Base-by-base conservation (phyloP, 106 monocot species). In the Amphibolis antarctica region DNA sequence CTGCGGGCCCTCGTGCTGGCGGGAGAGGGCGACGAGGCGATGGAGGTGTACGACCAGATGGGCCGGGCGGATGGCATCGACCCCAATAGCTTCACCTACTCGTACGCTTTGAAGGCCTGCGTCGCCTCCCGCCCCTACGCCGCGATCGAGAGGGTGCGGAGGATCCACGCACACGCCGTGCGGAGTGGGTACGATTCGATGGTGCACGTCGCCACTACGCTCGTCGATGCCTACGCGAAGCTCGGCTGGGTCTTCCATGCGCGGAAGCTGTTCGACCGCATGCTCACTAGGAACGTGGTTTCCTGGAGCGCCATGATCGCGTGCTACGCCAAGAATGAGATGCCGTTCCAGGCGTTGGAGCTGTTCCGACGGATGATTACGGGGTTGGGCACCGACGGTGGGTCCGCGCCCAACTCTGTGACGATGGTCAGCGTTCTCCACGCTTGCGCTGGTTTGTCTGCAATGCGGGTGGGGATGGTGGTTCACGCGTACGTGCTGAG, bases 301-400 rank as follows among this genome's bases (percentile, higher is more conserved):
- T 80, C 90, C 0, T 90, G 86, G 90, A 90, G 84, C 46, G 86
- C 96, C 23, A 90, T 96, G 80, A 82, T 96, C 31, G 75, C 77
- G 46, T 93, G 86, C 28, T 90, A 85, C 36, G 84, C 84, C 7
- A 83, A 72, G 60, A 85, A 76, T 28, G 84, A 79, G 70, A 80
- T 79, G 3, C 72, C 82, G 0, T 70, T 80, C 18, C 78, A 78
- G 60, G 90, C 86, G 0, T 30, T 96, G 66, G 48, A 46, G 30
- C 64, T 96, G 26, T 96, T 93, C 28, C n/a, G 48, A 1, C 67
- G 73, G 56, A 93, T 93, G 93, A 69, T 85, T 74, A 51, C 44
- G 29, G 22, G 0, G 9, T 81, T 71, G 42, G 53, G 12, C 4
- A 36, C 4, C 36, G 9, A 69, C 63, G 22, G 47, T 23, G 12